Evolutionary conservation across 202 grass and related monocot species (phyloP), one percentile per base, ranked within the genome.

Genomic region (Eragrostis tef): DNA sequence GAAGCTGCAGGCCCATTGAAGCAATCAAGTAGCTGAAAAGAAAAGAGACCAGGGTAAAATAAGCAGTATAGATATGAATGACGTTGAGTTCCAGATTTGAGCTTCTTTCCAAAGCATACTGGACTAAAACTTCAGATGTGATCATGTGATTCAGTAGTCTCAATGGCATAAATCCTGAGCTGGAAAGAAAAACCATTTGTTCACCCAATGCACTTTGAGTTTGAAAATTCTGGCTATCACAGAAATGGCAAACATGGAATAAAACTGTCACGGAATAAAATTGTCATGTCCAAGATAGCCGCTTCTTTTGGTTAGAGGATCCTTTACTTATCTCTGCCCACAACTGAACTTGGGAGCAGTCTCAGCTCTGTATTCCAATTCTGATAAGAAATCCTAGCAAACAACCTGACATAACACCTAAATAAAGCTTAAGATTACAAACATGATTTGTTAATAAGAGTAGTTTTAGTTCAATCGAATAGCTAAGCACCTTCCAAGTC

Each of bases 1-100:
- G 62, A 20, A 88, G 60, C 71, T 94, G 91, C 59, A 94, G 77
- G n/a, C 77, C 81, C 91, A 94, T 89, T 52, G 83, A 85, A 82
- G 84, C 73, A 84, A 73, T 89, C 80, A 91, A 83, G 77, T 85
- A 91, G 82, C 91, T 94, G 72, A 77, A 81, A 48, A 44, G 12
- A 48, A 89, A 22, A 17, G 22, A 71, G 49, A 60, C 34, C 57
- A 41, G 13, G 62, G 52, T 78, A 39, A 60, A 79, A 12, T 59
- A 65, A 42, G 6, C 7, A 52, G 13, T 53, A 71, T 2, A 34
- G 36, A 61, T 47, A 19, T 65, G 79, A 49, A 73, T 19, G 31
- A 65, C 34, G 9, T 27, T 11, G 75, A 29, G 6, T 68, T 70
- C 41, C 7, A 25, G 3, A 14, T 9, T 31, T 80, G n/a, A 65